Evolutionary conservation across 148 eudicot species (phyloP).

Genomic region (Rhododendron ferrugineum): DNA sequence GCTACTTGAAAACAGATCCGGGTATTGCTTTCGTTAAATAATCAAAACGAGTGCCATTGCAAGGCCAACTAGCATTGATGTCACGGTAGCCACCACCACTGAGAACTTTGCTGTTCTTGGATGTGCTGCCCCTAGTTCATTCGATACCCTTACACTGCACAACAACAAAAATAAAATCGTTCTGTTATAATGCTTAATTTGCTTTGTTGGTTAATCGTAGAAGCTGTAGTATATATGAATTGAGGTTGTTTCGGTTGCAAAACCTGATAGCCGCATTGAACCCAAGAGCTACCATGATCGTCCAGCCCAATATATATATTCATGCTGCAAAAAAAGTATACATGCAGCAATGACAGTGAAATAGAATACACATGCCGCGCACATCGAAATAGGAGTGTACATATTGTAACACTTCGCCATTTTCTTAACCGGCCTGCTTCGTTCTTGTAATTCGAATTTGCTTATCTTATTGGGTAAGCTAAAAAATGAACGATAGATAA

Average conservation of each 20-base stretch:
- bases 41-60: background rate
- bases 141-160: slow-evolving; percentile 23
- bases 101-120: slow-evolving; percentile 10
- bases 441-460: background rate
- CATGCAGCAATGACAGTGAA: background rate
- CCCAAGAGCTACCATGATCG: slow-evolving; percentile 35
- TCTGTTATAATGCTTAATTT: background rate
- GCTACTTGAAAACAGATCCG: background rate
- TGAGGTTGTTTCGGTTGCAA: background rate
- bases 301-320: slow-evolving; percentile 52
- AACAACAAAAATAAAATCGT: background rate
- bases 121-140: slow-evolving; percentile 19
- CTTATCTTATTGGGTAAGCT: background rate
- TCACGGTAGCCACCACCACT: background rate
- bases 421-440: background rate
- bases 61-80: background rate
- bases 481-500: background rate
- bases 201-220: background rate
- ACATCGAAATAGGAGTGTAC: background rate
- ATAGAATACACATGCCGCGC: background rate
- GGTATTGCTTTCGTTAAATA: background rate
- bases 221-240: background rate
- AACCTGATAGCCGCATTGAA: slow-evolving; percentile 47
- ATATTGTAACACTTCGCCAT: background rate
- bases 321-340: slow-evolving; percentile 29